phyloP scores from a whole-genome alignment of 805 yeast genomes.

The Metschnikowia picachoensis region DNA sequence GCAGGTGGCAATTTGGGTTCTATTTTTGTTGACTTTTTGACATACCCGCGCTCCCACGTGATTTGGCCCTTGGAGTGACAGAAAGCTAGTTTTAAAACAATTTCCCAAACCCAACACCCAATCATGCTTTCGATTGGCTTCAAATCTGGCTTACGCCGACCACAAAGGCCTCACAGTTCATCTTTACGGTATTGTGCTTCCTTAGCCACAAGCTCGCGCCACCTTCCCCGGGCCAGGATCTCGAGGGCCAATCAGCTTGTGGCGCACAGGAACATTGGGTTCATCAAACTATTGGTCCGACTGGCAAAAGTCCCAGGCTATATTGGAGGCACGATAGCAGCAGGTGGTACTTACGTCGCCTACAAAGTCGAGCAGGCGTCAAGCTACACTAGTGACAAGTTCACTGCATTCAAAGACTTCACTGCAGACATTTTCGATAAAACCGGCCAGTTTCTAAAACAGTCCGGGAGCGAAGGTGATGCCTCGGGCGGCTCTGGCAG shows the following conservation, averaged over 20 bases:
- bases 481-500: slow-evolving; percentile 28
- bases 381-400: slow-evolving; percentile 60
- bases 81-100: too few species aligned
- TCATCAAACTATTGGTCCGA: slow-evolving; percentile 48
- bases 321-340: slow-evolving; percentile 87
- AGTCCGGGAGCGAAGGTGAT: slow-evolving; percentile 15
- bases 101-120: too few species aligned
- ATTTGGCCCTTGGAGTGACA: too few species aligned
- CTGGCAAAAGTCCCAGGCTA: slow-evolving; percentile 69
- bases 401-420: slow-evolving; percentile 59
- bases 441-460: slow-evolving; percentile 42
- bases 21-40: too few species aligned
- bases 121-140: too few species aligned
- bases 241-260: slow-evolving; percentile 9
- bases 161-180: too few species aligned
- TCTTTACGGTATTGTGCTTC: too few species aligned
- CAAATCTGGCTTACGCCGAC: too few species aligned
- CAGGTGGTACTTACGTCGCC: slow-evolving; percentile 89
- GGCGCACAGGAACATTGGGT: slow-evolving; percentile 30
- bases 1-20: slow-evolving; percentile 36
- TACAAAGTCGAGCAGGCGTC: slow-evolving; percentile 90
- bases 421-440: slow-evolving; percentile 52
- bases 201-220: too few species aligned
- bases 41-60: too few species aligned
- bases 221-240: background rate